Percentiles rank a stretch among this genome's conserved stretches.
These are phyloP conservation scores for Fusarium heterosporum DNA, from an alignment of 2,329 filamentous ascomycete genomes.

Conservation along the genomic window DNA sequence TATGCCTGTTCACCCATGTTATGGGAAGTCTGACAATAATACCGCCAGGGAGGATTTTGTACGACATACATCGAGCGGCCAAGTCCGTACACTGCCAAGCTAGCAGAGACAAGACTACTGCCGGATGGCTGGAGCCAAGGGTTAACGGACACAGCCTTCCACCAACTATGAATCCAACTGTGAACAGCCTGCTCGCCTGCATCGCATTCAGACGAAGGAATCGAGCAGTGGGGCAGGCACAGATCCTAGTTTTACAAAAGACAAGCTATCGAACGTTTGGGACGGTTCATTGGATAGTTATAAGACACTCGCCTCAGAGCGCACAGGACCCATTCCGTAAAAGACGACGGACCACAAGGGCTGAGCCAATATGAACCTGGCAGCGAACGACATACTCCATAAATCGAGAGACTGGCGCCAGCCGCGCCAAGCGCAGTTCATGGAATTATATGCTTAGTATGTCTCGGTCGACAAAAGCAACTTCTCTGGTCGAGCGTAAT, in stretches of 20 bases:
- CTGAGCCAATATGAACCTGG: constrained; percentile 8
- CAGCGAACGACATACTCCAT: constrained; percentile 1
- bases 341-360: constrained; percentile 5
- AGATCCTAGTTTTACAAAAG: constrained; percentile 16
- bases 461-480: constrained; percentile 16
- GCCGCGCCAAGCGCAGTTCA: constrained; percentile 34
- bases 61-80: constrained; percentile 21
- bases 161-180: constrained; percentile 25
- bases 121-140: constrained; percentile 19
- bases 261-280: constrained; percentile 30
- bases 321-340: constrained; percentile 19
- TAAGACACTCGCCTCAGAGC: constrained; percentile 1
- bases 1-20: not conserved
- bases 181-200: not conserved
- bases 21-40: not conserved
- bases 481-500: constrained; percentile 9
- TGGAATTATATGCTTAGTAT: constrained; percentile 7
- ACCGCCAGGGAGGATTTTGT: constrained; percentile 4
- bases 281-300: constrained; percentile 40
- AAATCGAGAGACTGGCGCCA: constrained; percentile 19
- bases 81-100: constrained; percentile 33
- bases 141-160: constrained; percentile 23
- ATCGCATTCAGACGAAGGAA: constrained; percentile 24
- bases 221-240: constrained; percentile 36
- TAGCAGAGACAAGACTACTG: constrained; percentile 6